phyloP scores from a whole-genome alignment of 2,329 filamentous ascomycete genomes.

The Davidsoniella eucalypti region DNA sequence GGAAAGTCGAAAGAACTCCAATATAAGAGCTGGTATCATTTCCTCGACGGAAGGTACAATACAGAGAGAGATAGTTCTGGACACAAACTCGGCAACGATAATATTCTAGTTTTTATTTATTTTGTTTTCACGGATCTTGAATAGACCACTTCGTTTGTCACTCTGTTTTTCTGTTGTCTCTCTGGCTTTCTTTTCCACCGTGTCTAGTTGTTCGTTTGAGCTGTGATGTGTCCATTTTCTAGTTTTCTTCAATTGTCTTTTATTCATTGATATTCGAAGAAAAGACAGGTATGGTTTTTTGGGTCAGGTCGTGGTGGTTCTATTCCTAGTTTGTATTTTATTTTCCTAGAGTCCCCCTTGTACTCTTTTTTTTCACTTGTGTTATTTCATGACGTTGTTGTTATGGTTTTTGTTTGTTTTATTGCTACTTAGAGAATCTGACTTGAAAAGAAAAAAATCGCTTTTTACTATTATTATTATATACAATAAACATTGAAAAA shows the following conservation, averaged over 20 bases:
- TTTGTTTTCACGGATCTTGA: too few species aligned
- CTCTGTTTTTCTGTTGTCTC: too few species aligned
- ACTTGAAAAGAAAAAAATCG: too few species aligned
- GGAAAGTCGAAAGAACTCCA: background rate
- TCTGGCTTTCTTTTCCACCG: background rate
- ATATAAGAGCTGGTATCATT: background rate
- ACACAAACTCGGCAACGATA: background rate
- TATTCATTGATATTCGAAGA: background rate
- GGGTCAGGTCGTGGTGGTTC: background rate
- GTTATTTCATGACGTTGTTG: background rate
- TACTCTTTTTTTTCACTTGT: background rate
- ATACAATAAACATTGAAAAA: too few species aligned
- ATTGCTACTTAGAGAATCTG: too few species aligned
- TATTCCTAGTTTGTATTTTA: background rate
- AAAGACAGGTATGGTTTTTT: background rate
- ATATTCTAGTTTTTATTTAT: too few species aligned
- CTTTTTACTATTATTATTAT: too few species aligned
- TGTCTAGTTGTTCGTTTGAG: background rate
- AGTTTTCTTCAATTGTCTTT: constrained; percentile 2
- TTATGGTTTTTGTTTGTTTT: too few species aligned
- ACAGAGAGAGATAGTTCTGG: background rate
- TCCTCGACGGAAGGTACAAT: background rate
- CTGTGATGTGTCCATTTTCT: background rate
- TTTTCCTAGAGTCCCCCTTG: background rate
- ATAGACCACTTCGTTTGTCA: too few species aligned